These are phyloP conservation scores for Didymella exigua DNA, from an alignment of 2,329 filamentous ascomycete genomes.

Conservation along the genomic window DNA sequence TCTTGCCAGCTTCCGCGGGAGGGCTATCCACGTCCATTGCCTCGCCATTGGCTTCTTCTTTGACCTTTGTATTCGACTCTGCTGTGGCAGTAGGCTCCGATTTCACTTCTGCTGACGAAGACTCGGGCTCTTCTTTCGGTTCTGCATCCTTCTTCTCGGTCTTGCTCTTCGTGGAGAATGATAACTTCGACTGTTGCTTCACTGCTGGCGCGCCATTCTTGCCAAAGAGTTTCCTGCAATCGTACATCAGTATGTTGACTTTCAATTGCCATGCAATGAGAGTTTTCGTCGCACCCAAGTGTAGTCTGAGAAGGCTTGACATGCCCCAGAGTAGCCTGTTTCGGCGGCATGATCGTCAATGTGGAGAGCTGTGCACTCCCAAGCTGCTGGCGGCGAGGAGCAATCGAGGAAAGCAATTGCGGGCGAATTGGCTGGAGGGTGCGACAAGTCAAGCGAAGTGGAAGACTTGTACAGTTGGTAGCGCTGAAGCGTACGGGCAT, in stretches of 20 bases:
- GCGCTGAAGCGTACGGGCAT: conserved; percentile 42
- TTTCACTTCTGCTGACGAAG: conserved; percentile 27
- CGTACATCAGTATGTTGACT: conserved; percentile 13
- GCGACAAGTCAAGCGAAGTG: conserved; percentile 6
- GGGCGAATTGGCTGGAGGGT: conserved; percentile 11
- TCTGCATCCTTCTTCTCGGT: conserved; percentile 49
- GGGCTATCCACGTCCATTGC: conserved; percentile 33
- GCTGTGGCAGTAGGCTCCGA: conserved; percentile 20
- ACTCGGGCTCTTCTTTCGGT: conserved; percentile 26
- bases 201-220: conserved; percentile 64
- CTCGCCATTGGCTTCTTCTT: conserved; percentile 27
- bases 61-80: conserved; percentile 27
- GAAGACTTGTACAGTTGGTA: conserved; percentile 25
- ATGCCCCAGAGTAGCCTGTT: conserved; percentile 88
- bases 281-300: conserved; percentile 65
- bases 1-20: conserved; percentile 29
- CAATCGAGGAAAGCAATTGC: conserved; percentile 12
- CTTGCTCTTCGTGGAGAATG: conserved; percentile 66
- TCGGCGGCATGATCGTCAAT: conserved; percentile 56
- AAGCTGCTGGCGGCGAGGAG: conserved; percentile 8
- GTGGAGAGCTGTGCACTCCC: conserved; percentile 5
- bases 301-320: conserved; percentile 76
- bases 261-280: not conserved
- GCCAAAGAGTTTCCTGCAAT: conserved; percentile 81
- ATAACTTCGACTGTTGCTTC: conserved; percentile 77